Conservation (phyloP, 2,329 filamentous ascomycete species). For the Geosmithia flava region DNA sequence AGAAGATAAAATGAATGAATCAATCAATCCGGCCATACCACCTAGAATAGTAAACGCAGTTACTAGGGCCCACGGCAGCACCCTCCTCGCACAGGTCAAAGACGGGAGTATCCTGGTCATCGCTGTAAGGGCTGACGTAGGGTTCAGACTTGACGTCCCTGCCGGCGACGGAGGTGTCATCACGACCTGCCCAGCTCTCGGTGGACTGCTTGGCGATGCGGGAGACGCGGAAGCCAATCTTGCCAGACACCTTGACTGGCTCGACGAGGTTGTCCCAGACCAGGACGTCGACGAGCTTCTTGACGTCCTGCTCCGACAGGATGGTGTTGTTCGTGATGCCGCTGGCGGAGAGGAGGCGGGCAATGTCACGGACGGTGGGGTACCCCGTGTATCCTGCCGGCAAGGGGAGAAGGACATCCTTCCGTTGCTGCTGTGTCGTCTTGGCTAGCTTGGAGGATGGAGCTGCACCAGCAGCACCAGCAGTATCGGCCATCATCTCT, state of each 20-base stretch:
- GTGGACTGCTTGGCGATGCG: slow-evolving; percentile 33
- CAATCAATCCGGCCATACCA: slow-evolving; percentile 49
- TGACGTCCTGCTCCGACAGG: slow-evolving; percentile 61
- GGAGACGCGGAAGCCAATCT: slow-evolving; percentile 39
- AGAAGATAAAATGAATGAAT: not conserved
- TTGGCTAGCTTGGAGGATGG: slow-evolving; percentile 12
- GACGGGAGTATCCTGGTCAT: slow-evolving; percentile 48
- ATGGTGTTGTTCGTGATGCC: slow-evolving; percentile 63
- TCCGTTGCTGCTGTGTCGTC: slow-evolving; percentile 11
- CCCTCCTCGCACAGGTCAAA: slow-evolving; percentile 87
- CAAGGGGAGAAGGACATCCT: slow-evolving; percentile 34
- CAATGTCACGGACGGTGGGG: slow-evolving; percentile 69
- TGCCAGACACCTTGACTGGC: slow-evolving; percentile 35
- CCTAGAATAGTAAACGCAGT: slow-evolving; percentile 80
- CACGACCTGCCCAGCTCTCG: slow-evolving; percentile 25
- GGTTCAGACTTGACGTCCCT: slow-evolving; percentile 25
- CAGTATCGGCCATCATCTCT: slow-evolving; percentile 18
- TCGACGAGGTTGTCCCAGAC: slow-evolving; percentile 82
- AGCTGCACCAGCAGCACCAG: too few relatives aligned
- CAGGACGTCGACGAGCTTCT: slow-evolving; percentile 77
- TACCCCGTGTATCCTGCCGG: slow-evolving; percentile 63
- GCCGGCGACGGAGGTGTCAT: slow-evolving; percentile 18
- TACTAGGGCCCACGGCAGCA: slow-evolving; percentile 78
- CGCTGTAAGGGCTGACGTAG: slow-evolving; percentile 62
- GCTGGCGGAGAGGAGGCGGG: slow-evolving; percentile 55